A percentile compares a stretch with the other conserved stretches of the same genome.
These are phyloP conservation scores for Jaapia argillacea DNA, from an alignment of 768 basidiomycete genomes.

Conservation along the genomic window DNA sequence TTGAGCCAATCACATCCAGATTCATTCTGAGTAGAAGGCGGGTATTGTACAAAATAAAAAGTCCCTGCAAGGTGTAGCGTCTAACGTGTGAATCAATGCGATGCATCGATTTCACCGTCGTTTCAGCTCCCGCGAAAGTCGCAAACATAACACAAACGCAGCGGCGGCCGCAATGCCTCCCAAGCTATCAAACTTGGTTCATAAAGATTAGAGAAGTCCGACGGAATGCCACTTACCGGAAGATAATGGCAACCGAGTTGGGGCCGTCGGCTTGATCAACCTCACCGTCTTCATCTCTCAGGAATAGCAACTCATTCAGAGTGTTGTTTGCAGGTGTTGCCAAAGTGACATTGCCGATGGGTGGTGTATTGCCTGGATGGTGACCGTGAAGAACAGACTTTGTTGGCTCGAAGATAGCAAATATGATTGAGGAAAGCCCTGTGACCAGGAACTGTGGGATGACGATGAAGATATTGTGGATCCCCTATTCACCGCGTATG, in stretches of 20 bases:
- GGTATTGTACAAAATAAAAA: no score
- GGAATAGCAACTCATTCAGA: not conserved
- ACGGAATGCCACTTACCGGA: slow-evolving; percentile 43
- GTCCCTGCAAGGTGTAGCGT: no score
- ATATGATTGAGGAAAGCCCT: slow-evolving; percentile 75
- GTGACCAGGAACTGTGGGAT: slow-evolving; percentile 92
- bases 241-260: slow-evolving; percentile 73
- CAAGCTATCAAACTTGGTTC: not conserved
- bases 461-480: slow-evolving; percentile 92
- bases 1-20: no score
- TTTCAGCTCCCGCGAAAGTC: slow-evolving; percentile 1
- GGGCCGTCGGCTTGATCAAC: slow-evolving; percentile 24
- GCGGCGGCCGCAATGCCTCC: not conserved
- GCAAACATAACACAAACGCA: slow-evolving; percentile 1
- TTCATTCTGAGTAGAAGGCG: no score
- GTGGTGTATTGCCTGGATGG: slow-evolving; percentile 9
- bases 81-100: no score
- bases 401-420: slow-evolving; percentile 72
- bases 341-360: slow-evolving; percentile 4
- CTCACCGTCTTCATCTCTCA: slow-evolving; percentile 6
- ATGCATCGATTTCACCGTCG: no score
- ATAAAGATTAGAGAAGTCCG: not conserved
- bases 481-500: slow-evolving; percentile 44
- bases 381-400: slow-evolving; percentile 32
- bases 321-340: slow-evolving; percentile 6